Evolutionary conservation across 1,139 yeast genomes (phyloP), one percentile per base, ranked within the genome.

Genomic region (Saccharomycopsis hybrid): DNA sequence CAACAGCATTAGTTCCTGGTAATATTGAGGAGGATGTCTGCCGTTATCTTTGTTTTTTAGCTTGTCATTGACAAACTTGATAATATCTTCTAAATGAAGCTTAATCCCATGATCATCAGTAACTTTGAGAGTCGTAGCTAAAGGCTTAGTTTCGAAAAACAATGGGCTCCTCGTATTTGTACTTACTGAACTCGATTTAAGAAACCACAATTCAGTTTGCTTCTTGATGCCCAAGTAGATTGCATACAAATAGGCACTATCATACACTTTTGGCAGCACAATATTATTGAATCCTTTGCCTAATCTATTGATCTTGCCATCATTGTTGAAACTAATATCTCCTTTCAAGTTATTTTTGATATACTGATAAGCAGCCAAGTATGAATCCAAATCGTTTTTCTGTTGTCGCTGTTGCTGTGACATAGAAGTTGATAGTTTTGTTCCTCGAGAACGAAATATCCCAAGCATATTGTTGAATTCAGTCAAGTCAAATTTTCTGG

Each of bases 371-470:
- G 24, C n/a, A 37, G 38, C 18, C 49, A 47, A 24, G 18, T 18
- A 18, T 18, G 18, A 18, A 18, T 18, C 18, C 18, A 18, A 18
- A 18, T 18, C 18, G 18, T 18, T 18, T 13, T 49, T 56, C 42
- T 68, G 49, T 44, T 66, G 65, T 27, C 66, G 57, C 5, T 35
- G 44, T 40, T 58, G 61, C 49, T 62, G 72, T 43, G 67, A 69
- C 18, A 67, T 60, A 39, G 72, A 68, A 27, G 82, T 56, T 52
- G 76, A 74, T 55, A 76, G 72, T 1, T 80, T 63, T 0, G 83
- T 72, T 0, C 80, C 59, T 30, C 75, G 37, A 18, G 18, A 18
- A 18, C 18, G 18, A 18, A 18, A 18, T 18, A 18, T 18, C 18
- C 18, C 18, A 18, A 18, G 18, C 18, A 18, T 18, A 18, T 18